These are phyloP conservation scores for Ochetophila trinervis DNA, from an alignment of 306 rosid genomes.

Conservation along the genomic window DNA sequence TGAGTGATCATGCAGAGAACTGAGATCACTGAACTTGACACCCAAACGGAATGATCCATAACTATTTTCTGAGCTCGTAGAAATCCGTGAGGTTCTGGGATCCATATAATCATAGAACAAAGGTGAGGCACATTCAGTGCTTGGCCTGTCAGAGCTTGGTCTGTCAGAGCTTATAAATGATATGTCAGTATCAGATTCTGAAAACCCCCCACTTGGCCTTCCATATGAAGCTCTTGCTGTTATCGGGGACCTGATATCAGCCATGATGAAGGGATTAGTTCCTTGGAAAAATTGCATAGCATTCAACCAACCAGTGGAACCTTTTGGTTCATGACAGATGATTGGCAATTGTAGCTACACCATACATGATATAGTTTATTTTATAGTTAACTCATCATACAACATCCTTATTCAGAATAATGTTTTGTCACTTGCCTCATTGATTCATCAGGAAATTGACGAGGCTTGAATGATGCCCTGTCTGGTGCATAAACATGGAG, in stretches of 20 bases:
- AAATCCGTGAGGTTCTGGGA: conserved; percentile 44
- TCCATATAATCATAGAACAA: conserved; percentile 49
- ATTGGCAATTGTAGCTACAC: too few relatives aligned
- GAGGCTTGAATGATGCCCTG: conserved; percentile 57
- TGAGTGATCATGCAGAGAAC: conserved; percentile 36
- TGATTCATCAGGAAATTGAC: conserved; percentile 45
- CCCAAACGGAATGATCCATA: conserved; percentile 40
- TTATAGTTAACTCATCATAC: too few relatives aligned
- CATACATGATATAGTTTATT: too few relatives aligned
- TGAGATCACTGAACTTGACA: conserved; percentile 35
- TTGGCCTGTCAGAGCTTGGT: conserved; percentile 74
- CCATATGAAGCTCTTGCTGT: conserved; percentile 36
- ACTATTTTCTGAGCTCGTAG: conserved; percentile 74
- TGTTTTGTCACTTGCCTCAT: conserved; percentile 31
- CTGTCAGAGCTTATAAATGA: conserved; percentile 84
- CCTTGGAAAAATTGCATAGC: neutral
- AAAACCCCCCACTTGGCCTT: conserved; percentile 40
- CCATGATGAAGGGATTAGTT: conserved; percentile 17
- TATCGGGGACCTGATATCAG: conserved; percentile 37
- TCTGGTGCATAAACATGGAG: conserved; percentile 16
- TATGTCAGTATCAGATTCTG: conserved; percentile 71
- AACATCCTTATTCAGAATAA: too few relatives aligned
- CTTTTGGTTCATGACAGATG: too few relatives aligned
- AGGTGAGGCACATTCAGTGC: conserved; percentile 62
- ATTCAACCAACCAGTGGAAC: too few relatives aligned